Percentiles rank a stretch among this genome's conserved stretches.
Evolutionary conservation across 2,329 filamentous ascomycete species (phyloP).

Genomic region (Xylaria sp.): DNA sequence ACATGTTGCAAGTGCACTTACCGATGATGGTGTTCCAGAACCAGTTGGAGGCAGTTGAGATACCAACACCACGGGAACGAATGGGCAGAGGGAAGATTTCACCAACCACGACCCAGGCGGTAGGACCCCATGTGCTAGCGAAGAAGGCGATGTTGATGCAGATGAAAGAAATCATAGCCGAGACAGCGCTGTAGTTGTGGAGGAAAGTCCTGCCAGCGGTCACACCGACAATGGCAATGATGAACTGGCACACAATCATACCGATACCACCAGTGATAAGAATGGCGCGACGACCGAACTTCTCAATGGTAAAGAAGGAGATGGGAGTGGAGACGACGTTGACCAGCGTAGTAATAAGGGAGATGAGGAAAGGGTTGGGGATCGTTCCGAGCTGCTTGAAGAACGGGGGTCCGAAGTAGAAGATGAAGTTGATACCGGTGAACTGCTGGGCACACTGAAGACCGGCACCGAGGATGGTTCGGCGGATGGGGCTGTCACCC

Average conservation of each 20-base stretch:
- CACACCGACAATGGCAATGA: slow-evolving; percentile 71
- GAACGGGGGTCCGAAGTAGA: slow-evolving; percentile 77
- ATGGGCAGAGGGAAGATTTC: slow-evolving; percentile 82
- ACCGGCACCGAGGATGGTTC: slow-evolving; percentile 56
- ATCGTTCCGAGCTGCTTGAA: slow-evolving; percentile 74
- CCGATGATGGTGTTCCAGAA: slow-evolving; percentile 71
- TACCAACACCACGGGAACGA: slow-evolving; percentile 75
- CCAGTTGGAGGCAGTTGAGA: slow-evolving; percentile 80
- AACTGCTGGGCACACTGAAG: slow-evolving; percentile 51
- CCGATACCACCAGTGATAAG: slow-evolving; percentile 75
- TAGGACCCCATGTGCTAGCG: slow-evolving; percentile 79
- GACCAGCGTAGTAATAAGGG: slow-evolving; percentile 78
- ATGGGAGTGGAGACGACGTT: slow-evolving; percentile 78
- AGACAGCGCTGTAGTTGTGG: slow-evolving; percentile 51
- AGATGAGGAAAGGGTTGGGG: slow-evolving; percentile 75
- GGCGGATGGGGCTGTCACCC: slow-evolving; percentile 67
- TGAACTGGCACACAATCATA: slow-evolving; percentile 77
- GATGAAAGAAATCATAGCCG: slow-evolving; percentile 77
- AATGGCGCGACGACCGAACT: slow-evolving; percentile 73
- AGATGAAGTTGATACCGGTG: slow-evolving; percentile 78
- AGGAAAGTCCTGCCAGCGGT: slow-evolving; percentile 52
- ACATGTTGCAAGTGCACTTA: slow-evolving; percentile 23
- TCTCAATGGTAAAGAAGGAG: slow-evolving; percentile 78
- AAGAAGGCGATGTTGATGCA: slow-evolving; percentile 86
- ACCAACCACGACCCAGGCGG: slow-evolving; percentile 75